Conservation (phyloP, 2,329 filamentous ascomycete species). For the Bipolaris bicolor region DNA sequence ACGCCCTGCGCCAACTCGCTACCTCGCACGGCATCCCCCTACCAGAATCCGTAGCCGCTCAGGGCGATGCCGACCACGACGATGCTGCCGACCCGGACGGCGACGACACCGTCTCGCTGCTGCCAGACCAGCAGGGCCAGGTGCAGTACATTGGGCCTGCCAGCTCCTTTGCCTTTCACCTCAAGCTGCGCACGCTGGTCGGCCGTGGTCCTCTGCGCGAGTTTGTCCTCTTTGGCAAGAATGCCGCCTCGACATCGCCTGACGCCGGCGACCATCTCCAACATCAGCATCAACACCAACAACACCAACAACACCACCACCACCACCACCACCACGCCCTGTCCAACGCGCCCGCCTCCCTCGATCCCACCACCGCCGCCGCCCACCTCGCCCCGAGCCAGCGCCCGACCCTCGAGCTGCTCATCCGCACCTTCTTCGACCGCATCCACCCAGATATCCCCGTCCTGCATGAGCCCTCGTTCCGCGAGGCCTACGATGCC, state of each 20-base stretch:
- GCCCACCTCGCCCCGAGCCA: conserved; percentile 9
- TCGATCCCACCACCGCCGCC: not conserved
- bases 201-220: conserved; percentile 42
- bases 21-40: conserved; percentile 50
- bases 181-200: conserved; percentile 50
- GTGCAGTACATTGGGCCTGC: conserved; percentile 54
- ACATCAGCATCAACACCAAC: conserved; percentile 29
- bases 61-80: conserved; percentile 23
- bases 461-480: conserved; percentile 53
- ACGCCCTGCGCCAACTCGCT: conserved; percentile 51
- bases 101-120: conserved; percentile 45
- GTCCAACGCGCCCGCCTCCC: not conserved
- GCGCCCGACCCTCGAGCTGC: conserved; percentile 38
- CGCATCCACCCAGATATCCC: conserved; percentile 53
- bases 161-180: conserved; percentile 53
- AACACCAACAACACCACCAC: conserved; percentile 5
- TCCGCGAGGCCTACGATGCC: conserved; percentile 50
- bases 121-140: conserved; percentile 54
- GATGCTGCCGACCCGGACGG: conserved; percentile 32
- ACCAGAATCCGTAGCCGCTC: conserved; percentile 34
- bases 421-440: conserved; percentile 52
- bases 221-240: conserved; percentile 52
- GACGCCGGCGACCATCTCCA: conserved; percentile 22
- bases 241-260: conserved; percentile 41
- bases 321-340: not conserved